These are phyloP conservation scores for Metarhizium robertsii DNA, from an alignment of 2,329 filamentous ascomycete genomes.

Conservation along the genomic window DNA sequence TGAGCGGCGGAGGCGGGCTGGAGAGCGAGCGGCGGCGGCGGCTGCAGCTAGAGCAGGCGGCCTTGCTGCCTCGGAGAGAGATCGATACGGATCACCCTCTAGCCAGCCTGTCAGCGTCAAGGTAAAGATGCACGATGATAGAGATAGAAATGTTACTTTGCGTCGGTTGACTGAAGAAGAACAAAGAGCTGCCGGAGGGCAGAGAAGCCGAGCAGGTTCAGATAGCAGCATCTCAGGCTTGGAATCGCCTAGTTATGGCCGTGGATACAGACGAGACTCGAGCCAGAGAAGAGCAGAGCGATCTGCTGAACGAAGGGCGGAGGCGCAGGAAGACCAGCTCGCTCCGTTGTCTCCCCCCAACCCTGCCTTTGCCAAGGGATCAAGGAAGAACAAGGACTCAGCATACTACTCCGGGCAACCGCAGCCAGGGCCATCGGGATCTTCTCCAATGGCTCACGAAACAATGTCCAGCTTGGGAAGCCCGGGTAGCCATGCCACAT, in stretches of 20 bases:
- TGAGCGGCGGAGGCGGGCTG: constrained; percentile 35
- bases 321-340: constrained; percentile 31
- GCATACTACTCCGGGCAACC: constrained; percentile 49
- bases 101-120: constrained; percentile 47
- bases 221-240: constrained; percentile 47
- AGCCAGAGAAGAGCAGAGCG: constrained; percentile 36
- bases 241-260: constrained; percentile 37
- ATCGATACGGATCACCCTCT: constrained; percentile 29
- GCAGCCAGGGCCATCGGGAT: constrained; percentile 33
- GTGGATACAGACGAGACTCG: constrained; percentile 45
- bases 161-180: constrained; percentile 54
- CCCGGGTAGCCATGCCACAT: constrained; percentile 41
- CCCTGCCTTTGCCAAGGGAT: constrained; percentile 44
- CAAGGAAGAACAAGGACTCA: constrained; percentile 45
- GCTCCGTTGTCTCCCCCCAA: constrained; percentile 43
- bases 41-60: constrained; percentile 37
- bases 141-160: constrained; percentile 51
- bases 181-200: constrained; percentile 32
- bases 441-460: constrained; percentile 25
- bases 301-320: constrained; percentile 35
- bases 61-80: constrained; percentile 32
- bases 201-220: constrained; percentile 37
- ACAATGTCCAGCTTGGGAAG: constrained; percentile 40
- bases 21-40: constrained; percentile 35
- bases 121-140: constrained; percentile 51